Base-by-base conservation (phyloP, 2,329 filamentous ascomycete genomes). In the Dissoconium aciculare region DNA sequence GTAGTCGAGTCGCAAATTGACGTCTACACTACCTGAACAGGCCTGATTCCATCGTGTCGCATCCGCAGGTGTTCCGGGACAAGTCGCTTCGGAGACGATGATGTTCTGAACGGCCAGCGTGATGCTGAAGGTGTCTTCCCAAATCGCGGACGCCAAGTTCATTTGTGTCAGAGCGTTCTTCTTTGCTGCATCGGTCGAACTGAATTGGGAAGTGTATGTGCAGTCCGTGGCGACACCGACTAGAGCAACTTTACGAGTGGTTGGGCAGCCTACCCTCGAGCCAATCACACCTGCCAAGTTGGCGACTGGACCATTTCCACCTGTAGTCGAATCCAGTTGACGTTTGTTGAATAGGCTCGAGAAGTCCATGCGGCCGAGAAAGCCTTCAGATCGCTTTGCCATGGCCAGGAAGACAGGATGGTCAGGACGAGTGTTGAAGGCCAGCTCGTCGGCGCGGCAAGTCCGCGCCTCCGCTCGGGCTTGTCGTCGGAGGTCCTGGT, bases 161-260 rank as follows among this genome's bases (percentile, higher is more conserved):
- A 98, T 78, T 51, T 82, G 67, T 31, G 63, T 66, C 45, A 98
- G 84, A 39, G 98, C 69, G 51, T 89, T 89, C 38, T 68, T 55
- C 33, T 75, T 68, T 14, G 77, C 69, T n/a, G 70, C 62, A 30
- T 70, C 63, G 26, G 68, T 68, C 13, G 66, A 68, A 38, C 74
- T 69, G 53, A 94, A 91, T 3, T 66, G 64, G 2, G 62, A 63
- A 23, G 76, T 83, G 52, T 95, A 95, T 5, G 73, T 80, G 62
- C 89, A 98, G 55, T 98, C 89, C 0, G 84, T 89, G 5, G 84
- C 89, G 21, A 95, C 74, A 15, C 89, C 89, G 14, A 98, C 72
- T 24, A 95, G 66, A 1, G 89, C 89, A 11, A 98, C 83, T 55
- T 80, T 91, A 43, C 84, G 74, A n/a, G 83, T 87, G 1, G 67